Evolutionary conservation across 2,329 filamentous ascomycete genomes (phyloP), one percentile per base, ranked within the genome.

Genomic region (Balansia obtecta): DNA sequence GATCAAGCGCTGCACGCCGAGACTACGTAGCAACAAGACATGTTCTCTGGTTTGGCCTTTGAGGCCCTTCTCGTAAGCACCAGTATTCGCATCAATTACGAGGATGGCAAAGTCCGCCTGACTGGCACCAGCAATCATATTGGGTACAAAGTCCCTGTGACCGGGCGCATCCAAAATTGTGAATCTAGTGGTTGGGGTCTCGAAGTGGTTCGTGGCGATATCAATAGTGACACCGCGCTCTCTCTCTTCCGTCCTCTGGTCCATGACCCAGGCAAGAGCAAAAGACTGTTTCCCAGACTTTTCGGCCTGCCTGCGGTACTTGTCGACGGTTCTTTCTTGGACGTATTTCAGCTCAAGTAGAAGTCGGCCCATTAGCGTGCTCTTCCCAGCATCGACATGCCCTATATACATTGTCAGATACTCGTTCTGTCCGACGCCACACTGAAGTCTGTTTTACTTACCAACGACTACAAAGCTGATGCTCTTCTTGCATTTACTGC

Each of bases 371-470:
- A 98, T 97, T 38, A 98, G 76, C 6, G 93, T 98, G 64, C 89
- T 96, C 68, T 98, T 98, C 48, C 93, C 93, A 48, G 94, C 91
- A 65, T 98, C 93, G 50, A 98, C 93, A 64, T 98, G 93, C 13
- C 93, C 89, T 88, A 15, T 88, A 18, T 2, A 15, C 16, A 41
- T 13, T 4, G 18, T 52, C 16, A 50, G 37, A 39, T 33, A 33
- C 8, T 2, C 16, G 2, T 46, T 15, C 6, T 20, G 22, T 33
- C 32, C 11, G 38, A 22, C 33, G 3, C 22, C 7, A 7, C 13
- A 15, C 12, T 9, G 12, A 20, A n/a, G 2, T 22, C 6, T 8
- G 3, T 7, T 13, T 7, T 13, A 60, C 81, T 59, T 71, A 90
- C 87, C 89, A 58, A 95, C 89, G 34, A 96, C 90, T 8, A 95